A percentile compares a stretch with the other conserved stretches of the same genome.
Evolutionary conservation across 2,329 filamentous ascomycete species (phyloP).

Genomic region (Aspergillus candidus): DNA sequence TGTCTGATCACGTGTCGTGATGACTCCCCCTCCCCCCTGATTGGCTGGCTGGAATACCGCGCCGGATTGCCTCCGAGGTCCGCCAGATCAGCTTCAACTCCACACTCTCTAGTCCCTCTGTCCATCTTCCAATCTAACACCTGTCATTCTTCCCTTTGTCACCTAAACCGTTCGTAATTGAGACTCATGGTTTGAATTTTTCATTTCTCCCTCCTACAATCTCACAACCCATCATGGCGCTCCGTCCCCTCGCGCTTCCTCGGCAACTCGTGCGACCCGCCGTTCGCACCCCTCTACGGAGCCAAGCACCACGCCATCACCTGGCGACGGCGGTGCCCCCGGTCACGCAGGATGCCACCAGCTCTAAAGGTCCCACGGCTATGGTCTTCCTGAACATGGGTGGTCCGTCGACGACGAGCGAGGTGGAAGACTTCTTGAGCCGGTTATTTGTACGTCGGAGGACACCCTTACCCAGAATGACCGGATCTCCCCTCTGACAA

Average conservation of each 20-base stretch:
- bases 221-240: constrained; percentile 29
- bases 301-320: constrained; percentile 22
- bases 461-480: not conserved
- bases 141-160: no score
- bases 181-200: no score
- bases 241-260: constrained; percentile 32
- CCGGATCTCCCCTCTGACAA: constrained; percentile 2
- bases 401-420: constrained; percentile 77
- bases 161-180: no score
- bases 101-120: no score
- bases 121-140: no score
- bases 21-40: no score
- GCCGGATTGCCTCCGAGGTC: no score
- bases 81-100: no score
- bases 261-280: constrained; percentile 25
- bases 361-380: constrained; percentile 75
- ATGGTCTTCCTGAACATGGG: constrained; percentile 99
- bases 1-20: no score
- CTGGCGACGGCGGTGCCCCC: constrained; percentile 63
- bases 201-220: no score
- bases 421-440: constrained; percentile 85
- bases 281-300: constrained; percentile 17
- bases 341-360: constrained; percentile 69
- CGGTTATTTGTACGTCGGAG: constrained; percentile 71
- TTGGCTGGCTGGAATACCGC: no score